These are phyloP conservation scores for Ogataea pignaliae DNA, from an alignment of 805 yeast species.

Conservation along the genomic window DNA sequence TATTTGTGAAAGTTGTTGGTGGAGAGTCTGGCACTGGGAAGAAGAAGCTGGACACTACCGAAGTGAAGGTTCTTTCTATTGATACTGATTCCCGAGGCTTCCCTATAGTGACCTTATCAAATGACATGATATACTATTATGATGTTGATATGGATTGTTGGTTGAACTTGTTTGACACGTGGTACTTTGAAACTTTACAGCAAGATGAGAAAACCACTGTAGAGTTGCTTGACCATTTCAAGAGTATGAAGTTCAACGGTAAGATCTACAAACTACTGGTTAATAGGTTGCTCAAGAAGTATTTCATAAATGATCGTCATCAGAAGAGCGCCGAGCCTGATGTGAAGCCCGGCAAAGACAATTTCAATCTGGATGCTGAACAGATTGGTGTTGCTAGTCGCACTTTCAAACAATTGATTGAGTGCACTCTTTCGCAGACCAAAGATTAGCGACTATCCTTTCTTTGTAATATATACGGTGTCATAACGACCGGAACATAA, in stretches of 20 bases:
- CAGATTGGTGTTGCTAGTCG: not conserved
- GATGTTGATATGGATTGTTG: slow-evolving; percentile 41
- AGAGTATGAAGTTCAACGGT: slow-evolving; percentile 3
- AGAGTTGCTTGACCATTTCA: not conserved
- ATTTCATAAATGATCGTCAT: no score
- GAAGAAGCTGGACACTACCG: slow-evolving; percentile 18
- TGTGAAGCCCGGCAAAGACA: not conserved
- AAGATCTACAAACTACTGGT: slow-evolving; percentile 10
- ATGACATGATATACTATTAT: slow-evolving; percentile 38
- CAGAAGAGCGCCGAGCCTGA: no score
- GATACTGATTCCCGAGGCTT: slow-evolving; percentile 33
- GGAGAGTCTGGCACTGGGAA: slow-evolving; percentile 4
- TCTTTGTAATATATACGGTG: no score
- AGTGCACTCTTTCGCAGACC: slow-evolving; percentile 3
- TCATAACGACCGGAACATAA: no score
- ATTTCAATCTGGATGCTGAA: slow-evolving; percentile 3
- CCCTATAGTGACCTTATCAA: slow-evolving; percentile 38
- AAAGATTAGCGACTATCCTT: not conserved
- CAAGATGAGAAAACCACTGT: not conserved
- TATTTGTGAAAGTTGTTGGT: slow-evolving; percentile 19
- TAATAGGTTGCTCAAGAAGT: slow-evolving; percentile 9
- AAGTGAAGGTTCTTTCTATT: slow-evolving; percentile 17
- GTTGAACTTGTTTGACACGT: slow-evolving; percentile 42
- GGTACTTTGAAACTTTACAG: slow-evolving; percentile 17
- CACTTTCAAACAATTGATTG: slow-evolving; percentile 10